These are phyloP conservation scores for Dissoconium aciculare DNA, from an alignment of 2,329 filamentous ascomycete species.

Conservation along the genomic window DNA sequence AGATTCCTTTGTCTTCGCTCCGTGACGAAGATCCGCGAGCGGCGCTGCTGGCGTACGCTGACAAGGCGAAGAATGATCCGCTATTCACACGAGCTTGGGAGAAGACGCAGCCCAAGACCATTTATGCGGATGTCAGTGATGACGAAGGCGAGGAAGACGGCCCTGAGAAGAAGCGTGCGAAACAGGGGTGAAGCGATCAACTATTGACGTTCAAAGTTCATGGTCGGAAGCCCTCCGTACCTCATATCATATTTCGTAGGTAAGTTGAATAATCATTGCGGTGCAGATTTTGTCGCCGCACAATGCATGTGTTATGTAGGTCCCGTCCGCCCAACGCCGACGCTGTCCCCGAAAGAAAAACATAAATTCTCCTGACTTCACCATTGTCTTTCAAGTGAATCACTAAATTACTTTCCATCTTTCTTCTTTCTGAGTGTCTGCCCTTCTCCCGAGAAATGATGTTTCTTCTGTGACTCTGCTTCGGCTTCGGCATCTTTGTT, in stretches of 20 bases:
- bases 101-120: constrained; percentile 76
- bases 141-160: constrained; percentile 53
- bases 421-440: constrained; percentile 74
- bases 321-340: too few relatives aligned
- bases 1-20: constrained; percentile 82
- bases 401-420: constrained; percentile 21
- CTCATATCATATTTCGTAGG: not conserved
- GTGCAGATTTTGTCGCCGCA: too few relatives aligned
- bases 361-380: too few relatives aligned
- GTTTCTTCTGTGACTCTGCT: constrained; percentile 50
- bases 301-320: too few relatives aligned
- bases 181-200: too few relatives aligned
- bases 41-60: constrained; percentile 85
- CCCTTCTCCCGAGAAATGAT: constrained; percentile 49
- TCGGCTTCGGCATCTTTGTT: constrained; percentile 56
- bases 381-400: too few relatives aligned
- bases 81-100: constrained; percentile 92
- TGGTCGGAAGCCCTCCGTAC: not conserved
- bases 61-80: constrained; percentile 81
- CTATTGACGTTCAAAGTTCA: too few relatives aligned
- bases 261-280: too few relatives aligned
- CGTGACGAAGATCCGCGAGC: constrained; percentile 91
- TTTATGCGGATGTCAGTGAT: constrained; percentile 81
- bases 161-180: constrained; percentile 44
- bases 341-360: too few relatives aligned